Conservation (phyloP, 345 rosid genomes). For the Euphorbia tirucalli region DNA sequence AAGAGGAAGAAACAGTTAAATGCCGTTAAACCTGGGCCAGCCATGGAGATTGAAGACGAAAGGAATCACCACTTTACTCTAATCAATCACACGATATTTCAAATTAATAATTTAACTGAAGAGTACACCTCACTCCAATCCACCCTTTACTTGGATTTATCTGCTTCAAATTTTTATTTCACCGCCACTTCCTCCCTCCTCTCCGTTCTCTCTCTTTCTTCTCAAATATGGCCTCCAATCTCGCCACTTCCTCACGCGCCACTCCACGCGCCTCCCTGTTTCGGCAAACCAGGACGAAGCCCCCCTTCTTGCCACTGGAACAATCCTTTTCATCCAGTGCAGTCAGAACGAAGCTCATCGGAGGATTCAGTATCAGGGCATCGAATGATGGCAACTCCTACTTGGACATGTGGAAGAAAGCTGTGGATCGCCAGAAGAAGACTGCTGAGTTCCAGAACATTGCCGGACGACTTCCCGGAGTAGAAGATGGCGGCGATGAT, state of each 20-base stretch:
- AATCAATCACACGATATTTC: neutral
- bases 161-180: constrained; percentile 1
- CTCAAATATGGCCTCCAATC: constrained; percentile 41
- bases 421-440: constrained; percentile 69
- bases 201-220: neutral
- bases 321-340: neutral
- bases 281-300: neutral
- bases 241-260: constrained; percentile 38
- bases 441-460: constrained; percentile 56
- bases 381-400: constrained; percentile 56
- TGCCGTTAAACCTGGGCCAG: constrained; percentile 12
- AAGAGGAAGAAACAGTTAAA: constrained; percentile 8
- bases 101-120: too few species aligned
- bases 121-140: constrained; percentile 17
- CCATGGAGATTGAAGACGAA: neutral
- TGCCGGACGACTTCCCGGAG: constrained; percentile 25
- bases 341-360: constrained; percentile 11
- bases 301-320: constrained; percentile 3
- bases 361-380: constrained; percentile 36
- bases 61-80: constrained; percentile 33
- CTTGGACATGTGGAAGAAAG: constrained; percentile 80
- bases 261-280: constrained; percentile 25
- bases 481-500: neutral
- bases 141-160: constrained; percentile 20
- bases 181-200: too few species aligned